These are phyloP conservation scores for Trichoderma virens DNA, from an alignment of 495 filamentous ascomycete species.

Conservation along the genomic window DNA sequence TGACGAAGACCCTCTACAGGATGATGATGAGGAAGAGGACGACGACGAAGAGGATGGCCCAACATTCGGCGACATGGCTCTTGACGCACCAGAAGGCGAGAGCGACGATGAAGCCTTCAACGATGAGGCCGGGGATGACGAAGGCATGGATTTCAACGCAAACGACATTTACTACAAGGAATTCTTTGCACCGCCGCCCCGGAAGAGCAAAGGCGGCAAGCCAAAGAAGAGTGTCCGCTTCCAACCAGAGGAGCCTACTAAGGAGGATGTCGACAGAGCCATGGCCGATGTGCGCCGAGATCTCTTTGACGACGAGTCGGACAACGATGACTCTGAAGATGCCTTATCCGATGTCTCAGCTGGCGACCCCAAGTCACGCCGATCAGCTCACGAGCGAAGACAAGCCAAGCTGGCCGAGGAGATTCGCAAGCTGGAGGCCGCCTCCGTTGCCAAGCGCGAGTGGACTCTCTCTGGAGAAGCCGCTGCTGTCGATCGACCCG, in stretches of 20 bases:
- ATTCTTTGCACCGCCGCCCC: slow-evolving; percentile 79
- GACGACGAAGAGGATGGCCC: slow-evolving; percentile 64
- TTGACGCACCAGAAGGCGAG: slow-evolving; percentile 47
- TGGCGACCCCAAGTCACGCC: slow-evolving; percentile 46
- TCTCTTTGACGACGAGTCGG: slow-evolving; percentile 76
- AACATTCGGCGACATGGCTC: slow-evolving; percentile 63
- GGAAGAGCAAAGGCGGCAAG: slow-evolving; percentile 42
- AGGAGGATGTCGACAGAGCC: slow-evolving; percentile 69
- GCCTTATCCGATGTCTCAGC: slow-evolving; percentile 48
- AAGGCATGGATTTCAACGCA: slow-evolving; percentile 53
- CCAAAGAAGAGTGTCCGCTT: slow-evolving; percentile 12
- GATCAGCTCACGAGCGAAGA: slow-evolving; percentile 77
- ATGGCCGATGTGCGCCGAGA: slow-evolving; percentile 87
- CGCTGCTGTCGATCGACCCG: slow-evolving; percentile 66
- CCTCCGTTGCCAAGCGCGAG: slow-evolving; percentile 80
- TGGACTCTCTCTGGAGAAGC: slow-evolving; percentile 92
- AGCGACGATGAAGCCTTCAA: slow-evolving; percentile 49
- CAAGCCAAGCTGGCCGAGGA: slow-evolving; percentile 80
- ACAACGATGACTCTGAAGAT: slow-evolving; percentile 47
- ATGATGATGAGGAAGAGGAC: slow-evolving; percentile 32
- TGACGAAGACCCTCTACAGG: slow-evolving; percentile 16
- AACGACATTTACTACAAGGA: slow-evolving; percentile 82
- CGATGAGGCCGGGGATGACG: slow-evolving; percentile 31
- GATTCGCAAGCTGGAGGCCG: slow-evolving; percentile 82
- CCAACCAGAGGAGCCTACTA: slow-evolving; percentile 27